phyloP scores from a whole-genome alignment of 2,329 filamentous ascomycete genomes.

The Lecanicillium sp. region DNA sequence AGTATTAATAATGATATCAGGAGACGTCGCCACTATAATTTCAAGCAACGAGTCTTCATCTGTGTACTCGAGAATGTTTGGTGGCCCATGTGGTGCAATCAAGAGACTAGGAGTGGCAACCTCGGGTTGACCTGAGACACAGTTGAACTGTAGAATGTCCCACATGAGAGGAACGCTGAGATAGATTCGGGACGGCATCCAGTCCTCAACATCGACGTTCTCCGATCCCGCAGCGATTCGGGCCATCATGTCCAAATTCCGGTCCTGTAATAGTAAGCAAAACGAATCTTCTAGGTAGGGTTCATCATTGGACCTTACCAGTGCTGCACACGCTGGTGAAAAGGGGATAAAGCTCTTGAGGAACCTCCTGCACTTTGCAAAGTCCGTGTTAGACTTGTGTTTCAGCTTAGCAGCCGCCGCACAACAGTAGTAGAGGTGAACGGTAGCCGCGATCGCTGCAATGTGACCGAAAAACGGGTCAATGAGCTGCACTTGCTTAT shows the following conservation, averaged over 20 bases:
- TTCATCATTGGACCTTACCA: no score
- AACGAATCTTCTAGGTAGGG: no score
- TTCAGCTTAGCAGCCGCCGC: constrained; percentile 39
- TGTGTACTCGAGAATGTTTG: constrained; percentile 19
- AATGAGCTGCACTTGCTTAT: constrained; percentile 38
- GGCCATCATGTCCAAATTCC: constrained; percentile 39
- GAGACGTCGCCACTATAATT: constrained; percentile 43
- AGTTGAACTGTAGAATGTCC: constrained; percentile 43
- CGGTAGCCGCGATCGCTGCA: constrained; percentile 43
- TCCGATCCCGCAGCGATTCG: constrained; percentile 41
- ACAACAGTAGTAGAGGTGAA: constrained; percentile 46
- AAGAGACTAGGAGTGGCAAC: constrained; percentile 30
- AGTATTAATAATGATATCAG: constrained; percentile 43
- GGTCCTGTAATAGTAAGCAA: no score
- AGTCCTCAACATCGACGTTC: constrained; percentile 39
- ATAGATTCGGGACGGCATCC: constrained; percentile 45
- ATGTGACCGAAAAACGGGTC: constrained; percentile 46
- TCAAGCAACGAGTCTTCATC: constrained; percentile 34
- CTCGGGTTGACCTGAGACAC: constrained; percentile 26
- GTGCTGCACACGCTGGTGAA: constrained; percentile 35
- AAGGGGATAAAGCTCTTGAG: constrained; percentile 38
- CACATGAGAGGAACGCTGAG: constrained; percentile 46
- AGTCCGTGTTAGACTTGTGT: constrained; percentile 43
- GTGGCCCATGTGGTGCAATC: constrained; percentile 30
- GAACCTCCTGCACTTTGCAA: constrained; percentile 42